Percentiles rank a stretch among this genome's conserved stretches.
phyloP scores from a whole-genome alignment of 495 filamentous ascomycete genomes.

The Penicillium egyptiacum region DNA sequence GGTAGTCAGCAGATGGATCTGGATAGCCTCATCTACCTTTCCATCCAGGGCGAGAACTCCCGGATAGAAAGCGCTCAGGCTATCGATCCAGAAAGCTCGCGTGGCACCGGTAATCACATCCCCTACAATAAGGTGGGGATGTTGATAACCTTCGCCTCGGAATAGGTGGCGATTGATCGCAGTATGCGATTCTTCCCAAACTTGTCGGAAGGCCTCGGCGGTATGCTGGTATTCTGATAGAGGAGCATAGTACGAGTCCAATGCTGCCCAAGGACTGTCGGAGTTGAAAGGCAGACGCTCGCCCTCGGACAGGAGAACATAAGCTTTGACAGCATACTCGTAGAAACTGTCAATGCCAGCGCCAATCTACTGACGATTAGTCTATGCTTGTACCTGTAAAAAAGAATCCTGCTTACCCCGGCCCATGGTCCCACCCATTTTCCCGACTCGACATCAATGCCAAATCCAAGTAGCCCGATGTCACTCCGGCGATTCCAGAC shows the following conservation, averaged over 20 bases:
- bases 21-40: slow-evolving; percentile 84
- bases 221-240: slow-evolving; percentile 66
- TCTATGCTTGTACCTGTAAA: not conserved
- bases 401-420: slow-evolving; percentile 51
- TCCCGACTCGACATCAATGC: slow-evolving; percentile 88
- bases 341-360: slow-evolving; percentile 97
- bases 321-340: slow-evolving; percentile 93
- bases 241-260: slow-evolving; percentile 53
- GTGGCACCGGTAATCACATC: slow-evolving; percentile 81
- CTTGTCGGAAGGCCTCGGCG: slow-evolving; percentile 71
- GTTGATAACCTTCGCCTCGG: slow-evolving; percentile 63
- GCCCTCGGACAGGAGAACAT: slow-evolving; percentile 78
- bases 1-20: slow-evolving; percentile 83
- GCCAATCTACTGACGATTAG: slow-evolving; percentile 59
- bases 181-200: slow-evolving; percentile 82
- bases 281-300: slow-evolving; percentile 34
- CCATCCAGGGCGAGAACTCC: slow-evolving; percentile 86
- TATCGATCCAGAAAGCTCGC: slow-evolving; percentile 91
- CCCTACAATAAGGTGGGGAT: slow-evolving; percentile 89
- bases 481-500: slow-evolving; percentile 85
- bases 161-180: slow-evolving; percentile 85
- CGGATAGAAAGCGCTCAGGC: slow-evolving; percentile 90
- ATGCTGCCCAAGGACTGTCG: slow-evolving; percentile 37
- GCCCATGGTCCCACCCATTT: slow-evolving; percentile 85
- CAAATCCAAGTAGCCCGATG: slow-evolving; percentile 85